A percentile compares a stretch with the other conserved stretches of the same genome.
These are phyloP conservation scores for Lentinula aciculospora DNA, from an alignment of 768 basidiomycete genomes.

Conservation along the genomic window DNA sequence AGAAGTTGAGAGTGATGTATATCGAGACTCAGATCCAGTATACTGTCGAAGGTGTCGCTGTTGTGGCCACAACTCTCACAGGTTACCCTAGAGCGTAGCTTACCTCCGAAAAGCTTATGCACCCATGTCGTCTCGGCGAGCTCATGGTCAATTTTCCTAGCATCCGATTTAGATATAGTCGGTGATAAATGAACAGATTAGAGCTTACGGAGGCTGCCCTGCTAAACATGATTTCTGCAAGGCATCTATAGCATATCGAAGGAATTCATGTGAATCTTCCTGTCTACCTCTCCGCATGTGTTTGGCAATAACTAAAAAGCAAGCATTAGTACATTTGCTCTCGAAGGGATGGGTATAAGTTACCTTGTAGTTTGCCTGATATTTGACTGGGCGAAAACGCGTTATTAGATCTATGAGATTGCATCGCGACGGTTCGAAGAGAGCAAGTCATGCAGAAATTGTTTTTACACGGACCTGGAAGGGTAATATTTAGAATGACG, in stretches of 20 bases:
- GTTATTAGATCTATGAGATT: constrained; percentile 40
- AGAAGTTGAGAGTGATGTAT: constrained; percentile 60
- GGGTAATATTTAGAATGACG: constrained; percentile 7
- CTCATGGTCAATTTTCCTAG: constrained; percentile 65
- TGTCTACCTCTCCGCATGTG: constrained; percentile 88
- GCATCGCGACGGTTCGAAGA: constrained; percentile 50
- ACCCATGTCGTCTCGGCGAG: constrained; percentile 89
- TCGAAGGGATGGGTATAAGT: constrained; percentile 17
- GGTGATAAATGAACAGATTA: neutral
- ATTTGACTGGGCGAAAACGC: constrained; percentile 64
- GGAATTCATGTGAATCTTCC: constrained; percentile 97
- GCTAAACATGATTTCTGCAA: constrained; percentile 81
- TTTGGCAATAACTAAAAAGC: constrained; percentile 73
- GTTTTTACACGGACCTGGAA: constrained; percentile 34
- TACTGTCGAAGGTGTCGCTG: constrained; percentile 94
- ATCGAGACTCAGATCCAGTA: constrained; percentile 91
- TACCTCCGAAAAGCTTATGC: constrained; percentile 90
- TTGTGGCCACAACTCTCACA: constrained; percentile 79
- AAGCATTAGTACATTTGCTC: constrained; percentile 8
- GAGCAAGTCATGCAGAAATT: constrained; percentile 82
- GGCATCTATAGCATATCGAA: constrained; percentile 89
- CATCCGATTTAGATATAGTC: constrained; percentile 3
- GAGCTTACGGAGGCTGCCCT: constrained; percentile 62
- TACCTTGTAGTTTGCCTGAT: constrained; percentile 65
- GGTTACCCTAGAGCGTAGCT: constrained; percentile 83